Base-by-base conservation (phyloP, 208 protist genomes). In the Trypanosoma congolense region DNA sequence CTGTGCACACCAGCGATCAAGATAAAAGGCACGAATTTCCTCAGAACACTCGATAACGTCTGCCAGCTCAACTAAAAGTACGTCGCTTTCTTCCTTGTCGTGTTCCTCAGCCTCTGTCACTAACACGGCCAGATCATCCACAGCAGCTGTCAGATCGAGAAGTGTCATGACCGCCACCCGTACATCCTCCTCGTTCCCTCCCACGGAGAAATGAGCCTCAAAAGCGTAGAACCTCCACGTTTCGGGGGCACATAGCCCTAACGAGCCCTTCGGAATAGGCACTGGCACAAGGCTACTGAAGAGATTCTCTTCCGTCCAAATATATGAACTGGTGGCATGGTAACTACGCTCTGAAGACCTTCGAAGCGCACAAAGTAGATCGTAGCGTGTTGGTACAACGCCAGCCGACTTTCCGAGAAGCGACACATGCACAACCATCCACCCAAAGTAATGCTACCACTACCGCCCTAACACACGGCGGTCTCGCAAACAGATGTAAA, bases 41-140 rank as follows among this genome's bases (percentile, higher is more conserved):
- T 62, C 54, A 9, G 51, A 55, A 30, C 47, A 1, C 25, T 76
- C 70, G 18, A 70, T 25, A 1, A 59, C 45, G 36, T 42, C 31
- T 2, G 66, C 43, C 9, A 84, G 42, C 57, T 77, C 74, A n/a
- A 71, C 33, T 9, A 63, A 50, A 0, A 86, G 30, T 24, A 73
- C 48, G 43, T 64, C 31, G 18, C 5, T 51, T 26, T 44, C 54
- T 14, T 55, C 52, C 19, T 56, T 21, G 21, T 75, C 52, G 36
- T 53, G 28, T n/a, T 12, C 10, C 10, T 24, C 44, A 3, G 16
- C 33, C 9, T 63, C 48, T 2, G 58, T 64, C 18, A 54, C 46
- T 31, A 26, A 2, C 9, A 25, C 53, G 43, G 46, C 48, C 6
- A 63, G 18, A 16, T 40, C 59, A 22, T 65, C 22, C 1, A 58